A percentile compares a stretch with the other conserved stretches of the same genome.
Evolutionary conservation across 2,329 filamentous ascomycete species (phyloP).

Genomic region (Dothistroma pini): DNA sequence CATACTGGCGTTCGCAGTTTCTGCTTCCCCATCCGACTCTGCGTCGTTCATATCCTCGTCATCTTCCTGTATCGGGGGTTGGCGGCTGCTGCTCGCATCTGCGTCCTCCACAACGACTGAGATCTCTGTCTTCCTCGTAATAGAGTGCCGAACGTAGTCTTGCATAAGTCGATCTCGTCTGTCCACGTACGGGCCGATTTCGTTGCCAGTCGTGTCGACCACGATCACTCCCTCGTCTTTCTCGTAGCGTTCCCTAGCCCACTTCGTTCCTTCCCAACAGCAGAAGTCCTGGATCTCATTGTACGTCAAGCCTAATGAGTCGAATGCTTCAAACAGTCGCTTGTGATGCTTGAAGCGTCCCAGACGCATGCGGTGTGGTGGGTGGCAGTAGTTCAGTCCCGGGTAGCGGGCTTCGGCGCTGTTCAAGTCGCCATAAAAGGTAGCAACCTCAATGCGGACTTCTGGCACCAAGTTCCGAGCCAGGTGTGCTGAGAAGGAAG

Average conservation of each 20-base stretch:
- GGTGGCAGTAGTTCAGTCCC: constrained; percentile 72
- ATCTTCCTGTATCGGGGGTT: constrained; percentile 22
- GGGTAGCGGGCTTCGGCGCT: constrained; percentile 79
- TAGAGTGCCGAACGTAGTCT: constrained; percentile 27
- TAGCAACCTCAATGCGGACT: constrained; percentile 72
- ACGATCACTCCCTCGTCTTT: constrained; percentile 68
- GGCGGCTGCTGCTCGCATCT: constrained; percentile 17
- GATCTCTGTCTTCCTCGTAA: constrained; percentile 34
- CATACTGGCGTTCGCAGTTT: constrained; percentile 16
- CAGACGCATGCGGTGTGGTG: constrained; percentile 71
- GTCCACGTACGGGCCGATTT: constrained; percentile 60
- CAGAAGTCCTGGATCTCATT: constrained; percentile 68
- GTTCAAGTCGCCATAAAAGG: constrained; percentile 75
- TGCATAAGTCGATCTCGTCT: constrained; percentile 21
- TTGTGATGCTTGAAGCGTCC: constrained; percentile 73
- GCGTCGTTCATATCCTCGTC: constrained; percentile 28
- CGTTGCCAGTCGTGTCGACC: constrained; percentile 67
- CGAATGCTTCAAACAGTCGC: constrained; percentile 72
- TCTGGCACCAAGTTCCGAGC: constrained; percentile 69
- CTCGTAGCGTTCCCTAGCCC: constrained; percentile 78
- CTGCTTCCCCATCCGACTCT: constrained; percentile 21
- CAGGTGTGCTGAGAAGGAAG: constrained; percentile 66
- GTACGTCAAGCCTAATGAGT: constrained; percentile 63
- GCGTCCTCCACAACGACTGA: constrained; percentile 31
- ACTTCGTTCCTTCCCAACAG: constrained; percentile 78